Evolutionary conservation across 192 early-diverging fungal species (phyloP), one percentile per base, ranked within the genome.

Genomic region (Rhizophagus sp.): DNA sequence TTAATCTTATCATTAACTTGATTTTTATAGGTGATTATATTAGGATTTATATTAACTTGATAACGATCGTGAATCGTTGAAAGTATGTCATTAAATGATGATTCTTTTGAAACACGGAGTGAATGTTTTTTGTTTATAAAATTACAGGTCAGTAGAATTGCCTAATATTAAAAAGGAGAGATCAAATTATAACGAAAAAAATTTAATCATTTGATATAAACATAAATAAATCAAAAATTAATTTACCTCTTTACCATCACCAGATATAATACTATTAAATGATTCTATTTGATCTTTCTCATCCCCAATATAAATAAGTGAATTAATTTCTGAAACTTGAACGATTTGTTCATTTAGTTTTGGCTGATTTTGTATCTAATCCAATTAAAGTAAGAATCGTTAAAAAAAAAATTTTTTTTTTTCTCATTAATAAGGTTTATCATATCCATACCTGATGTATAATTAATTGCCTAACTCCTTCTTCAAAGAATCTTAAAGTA

Each of bases 401-500:
- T 66, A 66, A 9, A 11, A n/a, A 13, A 27, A n/a, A 9, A 25
- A 30, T 65, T 19, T 39, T 69, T 13, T 39, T 65, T 19, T 39
- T 69, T 13, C 19, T 36, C 0, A 25, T 25, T 8, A 0, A 44
- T 10, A 34, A 34, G 34, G 34, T 34, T 34, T 34, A 34, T 34
- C 34, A 34, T 34, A 34, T 34, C 34, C 34, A 34, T 72, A 49
- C 70, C 70, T 72, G 19, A 13, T n/a, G 19, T 49, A 27, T 47
- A 11, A 22, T 11, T 27, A 72, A 49, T 49, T 44, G n/a, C 0
- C 25, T 72, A n/a, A 72, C 41, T 9, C 41, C 70, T 25, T 72
- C 70, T 12, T 15, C 70, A 49, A 72, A 72, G 39, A 72, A 72
- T 3, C 25, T 72, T 72, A 72, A 72, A 49, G 70, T 72, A 49